phyloP scores from a whole-genome alignment of 2,329 filamentous ascomycete species.

The Pyrenophora teres region DNA sequence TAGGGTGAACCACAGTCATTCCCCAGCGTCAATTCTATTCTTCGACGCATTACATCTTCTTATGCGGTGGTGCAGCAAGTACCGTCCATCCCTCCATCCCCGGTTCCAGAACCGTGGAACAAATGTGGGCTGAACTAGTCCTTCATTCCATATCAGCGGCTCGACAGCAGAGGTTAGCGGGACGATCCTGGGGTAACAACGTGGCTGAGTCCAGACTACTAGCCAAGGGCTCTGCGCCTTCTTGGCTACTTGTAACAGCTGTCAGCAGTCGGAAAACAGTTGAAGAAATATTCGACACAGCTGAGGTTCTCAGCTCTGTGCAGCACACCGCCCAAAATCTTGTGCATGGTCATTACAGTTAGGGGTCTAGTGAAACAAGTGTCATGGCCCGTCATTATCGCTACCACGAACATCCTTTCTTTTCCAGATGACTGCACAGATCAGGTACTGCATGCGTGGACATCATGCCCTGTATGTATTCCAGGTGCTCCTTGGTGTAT shows the following conservation, averaged over 20 bases:
- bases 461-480: conserved; percentile 4
- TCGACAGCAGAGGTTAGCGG: conserved; percentile 5
- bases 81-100: neutral
- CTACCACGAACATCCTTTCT: conserved; percentile 12
- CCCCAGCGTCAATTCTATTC: neutral
- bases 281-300: neutral
- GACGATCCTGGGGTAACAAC: conserved; percentile 29
- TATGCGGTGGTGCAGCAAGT: neutral
- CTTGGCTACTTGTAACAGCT: conserved; percentile 33
- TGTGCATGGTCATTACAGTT: neutral
- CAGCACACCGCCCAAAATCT: neutral
- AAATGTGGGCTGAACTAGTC: conserved; percentile 3
- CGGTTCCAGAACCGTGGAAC: neutral
- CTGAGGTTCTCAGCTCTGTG: neutral
- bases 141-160: conserved; percentile 5
- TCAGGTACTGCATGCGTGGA: neutral
- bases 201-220: conserved; percentile 43
- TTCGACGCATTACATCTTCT: neutral
- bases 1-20: conserved; percentile 3
- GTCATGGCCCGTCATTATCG: conserved; percentile 3
- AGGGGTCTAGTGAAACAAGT: conserved; percentile 6
- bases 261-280: conserved; percentile 12
- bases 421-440: conserved; percentile 2
- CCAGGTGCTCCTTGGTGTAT: conserved; percentile 8
- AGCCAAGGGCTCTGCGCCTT: conserved; percentile 32